These are phyloP conservation scores for Hymenoscyphus scutula DNA, from an alignment of 2,329 filamentous ascomycete genomes.

Conservation along the genomic window DNA sequence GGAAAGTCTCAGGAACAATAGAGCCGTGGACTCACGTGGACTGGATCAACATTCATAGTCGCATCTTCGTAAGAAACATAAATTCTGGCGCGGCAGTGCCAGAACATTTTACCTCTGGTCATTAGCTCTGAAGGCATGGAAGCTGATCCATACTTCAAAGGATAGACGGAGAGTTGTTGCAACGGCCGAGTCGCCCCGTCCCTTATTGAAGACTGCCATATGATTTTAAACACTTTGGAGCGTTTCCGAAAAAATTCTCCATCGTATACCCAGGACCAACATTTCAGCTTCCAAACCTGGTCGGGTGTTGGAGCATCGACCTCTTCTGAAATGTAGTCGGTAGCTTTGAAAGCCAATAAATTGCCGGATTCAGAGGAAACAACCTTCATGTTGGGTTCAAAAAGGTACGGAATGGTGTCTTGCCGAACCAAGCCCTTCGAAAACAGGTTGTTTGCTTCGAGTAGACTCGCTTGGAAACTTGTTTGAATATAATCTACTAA, in stretches of 20 bases:
- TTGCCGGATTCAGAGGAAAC: background rate
- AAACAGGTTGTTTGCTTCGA: background rate
- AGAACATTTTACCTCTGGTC: conserved; percentile 7
- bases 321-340: background rate
- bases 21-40: too few relatives aligned
- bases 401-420: background rate
- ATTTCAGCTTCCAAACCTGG: background rate
- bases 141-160: background rate
- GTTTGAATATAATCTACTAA: background rate
- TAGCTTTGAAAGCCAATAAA: background rate
- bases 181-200: background rate
- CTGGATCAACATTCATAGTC: too few relatives aligned
- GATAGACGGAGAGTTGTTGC: background rate
- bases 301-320: background rate
- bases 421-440: background rate
- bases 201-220: too few relatives aligned
- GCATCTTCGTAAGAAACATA: conserved; percentile 5
- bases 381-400: background rate
- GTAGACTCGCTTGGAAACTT: background rate
- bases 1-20: too few relatives aligned
- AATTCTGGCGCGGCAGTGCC: background rate
- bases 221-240: background rate
- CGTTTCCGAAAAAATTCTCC: background rate
- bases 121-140: background rate
- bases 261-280: background rate